Conservation (phyloP, 768 basidiomycete species). For the Auricularia auricula-judae region DNA sequence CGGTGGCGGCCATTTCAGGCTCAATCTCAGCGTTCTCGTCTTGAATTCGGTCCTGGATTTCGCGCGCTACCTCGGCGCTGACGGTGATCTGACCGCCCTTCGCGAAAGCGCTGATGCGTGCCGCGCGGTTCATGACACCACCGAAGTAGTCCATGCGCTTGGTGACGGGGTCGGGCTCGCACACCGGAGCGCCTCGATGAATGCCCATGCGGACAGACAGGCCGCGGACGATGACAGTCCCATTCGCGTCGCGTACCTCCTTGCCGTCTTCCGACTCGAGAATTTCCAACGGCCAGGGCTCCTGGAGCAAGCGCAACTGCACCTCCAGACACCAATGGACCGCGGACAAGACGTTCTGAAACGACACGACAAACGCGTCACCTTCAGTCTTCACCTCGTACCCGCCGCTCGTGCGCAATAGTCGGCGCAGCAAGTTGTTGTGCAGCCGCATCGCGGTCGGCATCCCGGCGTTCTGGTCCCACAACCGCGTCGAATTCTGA, state of each 20-base stretch:
- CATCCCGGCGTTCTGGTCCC: conserved; percentile 96
- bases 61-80: conserved; percentile 75
- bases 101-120: conserved; percentile 73
- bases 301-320: conserved; percentile 69
- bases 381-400: conserved; percentile 99
- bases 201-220: conserved; percentile 96
- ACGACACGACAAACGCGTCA: conserved; percentile 97
- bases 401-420: conserved; percentile 81
- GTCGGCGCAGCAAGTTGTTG: conserved; percentile 74
- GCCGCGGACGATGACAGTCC: conserved; percentile 68
- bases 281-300: conserved; percentile 88
- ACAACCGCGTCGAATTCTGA: conserved; percentile 88
- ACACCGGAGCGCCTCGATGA: conserved; percentile 82
- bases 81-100: conserved; percentile 92
- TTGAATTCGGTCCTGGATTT: conserved; percentile 54
- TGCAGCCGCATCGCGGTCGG: conserved; percentile 85
- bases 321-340: conserved; percentile 85
- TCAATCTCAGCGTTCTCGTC: conserved; percentile 36
- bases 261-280: conserved; percentile 87
- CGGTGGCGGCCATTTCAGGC: conserved; percentile 45
- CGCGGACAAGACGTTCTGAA: conserved; percentile 78
- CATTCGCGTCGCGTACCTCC: conserved; percentile 55
- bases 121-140: conserved; percentile 88
- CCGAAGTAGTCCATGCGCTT: conserved; percentile 98
- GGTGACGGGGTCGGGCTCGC: conserved; percentile 85